These are phyloP conservation scores for Neonothopanus nambi DNA, from an alignment of 1,284 basidiomycete genomes.

Conservation along the genomic window DNA sequence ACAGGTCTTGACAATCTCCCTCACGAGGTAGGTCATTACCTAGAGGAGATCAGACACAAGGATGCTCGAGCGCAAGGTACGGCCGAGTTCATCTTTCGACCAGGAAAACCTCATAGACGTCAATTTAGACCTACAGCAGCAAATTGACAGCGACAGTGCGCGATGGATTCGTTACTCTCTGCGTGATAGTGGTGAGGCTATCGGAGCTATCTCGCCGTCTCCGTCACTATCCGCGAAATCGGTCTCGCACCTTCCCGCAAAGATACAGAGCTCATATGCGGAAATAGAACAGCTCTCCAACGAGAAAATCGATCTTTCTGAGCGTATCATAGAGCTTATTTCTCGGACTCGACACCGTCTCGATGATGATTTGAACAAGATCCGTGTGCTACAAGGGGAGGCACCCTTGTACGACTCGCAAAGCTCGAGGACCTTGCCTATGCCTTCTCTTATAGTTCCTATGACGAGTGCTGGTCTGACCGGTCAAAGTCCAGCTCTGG, in stretches of 20 bases:
- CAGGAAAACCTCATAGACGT: not conserved
- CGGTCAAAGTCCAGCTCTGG: slow-evolving; percentile 43
- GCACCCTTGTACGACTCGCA: not conserved
- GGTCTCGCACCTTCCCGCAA: slow-evolving; percentile 40
- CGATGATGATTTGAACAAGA: slow-evolving; percentile 56
- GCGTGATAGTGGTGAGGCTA: not conserved
- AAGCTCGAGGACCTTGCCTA: not conserved
- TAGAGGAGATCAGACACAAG: slow-evolving; percentile 70
- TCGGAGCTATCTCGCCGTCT: slow-evolving; percentile 23
- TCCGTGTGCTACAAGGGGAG: slow-evolving; percentile 56
- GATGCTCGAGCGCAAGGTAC: slow-evolving; percentile 52
- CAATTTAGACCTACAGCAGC: slow-evolving; percentile 44
- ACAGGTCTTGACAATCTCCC: slow-evolving; percentile 74
- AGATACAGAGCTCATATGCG: slow-evolving; percentile 50
- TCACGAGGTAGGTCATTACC: slow-evolving; percentile 67
- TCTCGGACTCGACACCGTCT: slow-evolving; percentile 53
- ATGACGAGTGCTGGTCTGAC: slow-evolving; percentile 11
- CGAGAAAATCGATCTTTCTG: slow-evolving; percentile 57
- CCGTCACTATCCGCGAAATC: slow-evolving; percentile 14
- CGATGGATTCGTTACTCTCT: slow-evolving; percentile 56
- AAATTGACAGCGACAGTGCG: slow-evolving; percentile 57
- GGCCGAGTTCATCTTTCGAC: slow-evolving; percentile 9
- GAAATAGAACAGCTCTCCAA: slow-evolving; percentile 52
- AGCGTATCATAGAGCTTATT: slow-evolving; percentile 55
- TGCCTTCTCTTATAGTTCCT: not conserved